Base-by-base conservation (phyloP, 192 early-diverging fungal species). In the Backusella liffmaniae region DNA sequence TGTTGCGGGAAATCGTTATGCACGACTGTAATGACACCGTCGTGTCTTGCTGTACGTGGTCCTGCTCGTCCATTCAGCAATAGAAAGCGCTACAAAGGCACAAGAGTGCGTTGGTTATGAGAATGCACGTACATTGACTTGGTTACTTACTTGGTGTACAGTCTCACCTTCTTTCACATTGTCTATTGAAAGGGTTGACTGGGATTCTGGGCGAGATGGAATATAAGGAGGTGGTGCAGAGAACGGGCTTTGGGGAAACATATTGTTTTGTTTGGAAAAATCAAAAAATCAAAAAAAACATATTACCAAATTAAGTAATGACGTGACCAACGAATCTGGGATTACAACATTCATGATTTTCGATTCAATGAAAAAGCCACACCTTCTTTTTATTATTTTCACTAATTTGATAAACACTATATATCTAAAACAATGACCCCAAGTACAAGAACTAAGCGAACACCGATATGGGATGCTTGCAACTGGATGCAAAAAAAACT, bases 1-100 rank as follows among this genome's bases (percentile, higher is more conserved):
- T 84, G 76, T 9, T 84, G 74, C 9, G 90, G 90, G 37, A 88
- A 91, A 8, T 37, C 72, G 71, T 76, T 70, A 15, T 62, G 72
- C n/a, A 66, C 32, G 8, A 83, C 82, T 21, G 36, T 66, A 12
- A 83, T 77, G 9, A 62, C 69, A 7, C 37, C 41, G 16, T 83
- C 67, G 44, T 73, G 72, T 0, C 30, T 42, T 5, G 18, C 18
- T 30, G 72, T 59, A 15, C 18, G 73, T 15, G 75, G 70, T 7
- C 81, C 81, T 10, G 82, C 82, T 67, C 79, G 62, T 23, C 82
- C 82, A 34, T 83, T 76, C 12, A 83, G 15, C 18, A 83, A 41
- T 5, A 83, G 51, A 21, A 83, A 71, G 34, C 79, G 10, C 70
- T 71, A 44, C 4, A 3, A 36, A 35, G 32, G 12, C 9, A 15